phyloP scores from a whole-genome alignment of 2,329 filamentous ascomycete genomes.

The Sordariomycetes sp. region DNA sequence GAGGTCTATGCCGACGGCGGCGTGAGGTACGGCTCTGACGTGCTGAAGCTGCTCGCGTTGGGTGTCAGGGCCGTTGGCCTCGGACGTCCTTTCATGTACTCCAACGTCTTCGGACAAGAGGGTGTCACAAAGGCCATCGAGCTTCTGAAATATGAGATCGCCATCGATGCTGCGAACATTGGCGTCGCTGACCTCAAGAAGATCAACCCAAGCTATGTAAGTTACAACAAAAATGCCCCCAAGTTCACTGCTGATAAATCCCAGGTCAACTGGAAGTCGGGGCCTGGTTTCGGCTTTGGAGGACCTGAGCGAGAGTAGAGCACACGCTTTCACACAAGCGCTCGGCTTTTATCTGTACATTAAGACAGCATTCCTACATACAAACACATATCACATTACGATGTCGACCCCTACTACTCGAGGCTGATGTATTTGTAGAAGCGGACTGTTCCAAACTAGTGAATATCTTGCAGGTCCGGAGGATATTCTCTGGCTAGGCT shows the following conservation, averaged over 20 bases:
- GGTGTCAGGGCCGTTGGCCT: slow-evolving; percentile 35
- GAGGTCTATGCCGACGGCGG: slow-evolving; percentile 32
- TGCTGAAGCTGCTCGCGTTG: slow-evolving; percentile 31
- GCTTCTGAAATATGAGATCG: slow-evolving; percentile 40
- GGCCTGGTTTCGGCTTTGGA: not conserved
- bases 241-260: not conserved
- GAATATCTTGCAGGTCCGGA: too few relatives aligned
- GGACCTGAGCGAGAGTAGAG: too few relatives aligned
- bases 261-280: slow-evolving; percentile 3
- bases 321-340: too few relatives aligned
- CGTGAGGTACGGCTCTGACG: slow-evolving; percentile 31
- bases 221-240: not conserved
- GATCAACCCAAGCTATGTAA: slow-evolving; percentile 13
- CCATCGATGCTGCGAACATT: slow-evolving; percentile 32
- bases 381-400: too few relatives aligned
- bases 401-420: too few relatives aligned
- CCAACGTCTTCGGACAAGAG: slow-evolving; percentile 39
- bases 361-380: too few relatives aligned
- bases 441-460: too few relatives aligned
- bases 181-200: slow-evolving; percentile 26
- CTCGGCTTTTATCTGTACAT: too few relatives aligned
- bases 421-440: too few relatives aligned
- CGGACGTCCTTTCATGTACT: slow-evolving; percentile 41
- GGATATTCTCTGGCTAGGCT: too few relatives aligned
- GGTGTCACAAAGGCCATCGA: slow-evolving; percentile 34